Conservation (phyloP, 106 monocot genomes). For the Posidonia australis region DNA sequence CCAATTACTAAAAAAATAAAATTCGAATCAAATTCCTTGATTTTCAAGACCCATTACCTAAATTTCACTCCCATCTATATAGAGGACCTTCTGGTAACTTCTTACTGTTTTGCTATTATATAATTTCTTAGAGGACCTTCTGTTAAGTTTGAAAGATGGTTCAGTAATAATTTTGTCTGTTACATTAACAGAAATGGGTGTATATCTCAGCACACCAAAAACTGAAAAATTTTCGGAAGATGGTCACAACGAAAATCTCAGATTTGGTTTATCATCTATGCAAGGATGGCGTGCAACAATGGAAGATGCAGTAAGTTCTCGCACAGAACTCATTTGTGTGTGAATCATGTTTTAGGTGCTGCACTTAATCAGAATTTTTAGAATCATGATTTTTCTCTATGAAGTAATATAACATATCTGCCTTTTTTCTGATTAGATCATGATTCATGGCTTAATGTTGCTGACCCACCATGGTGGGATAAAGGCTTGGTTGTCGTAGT, state of each 20-base stretch:
- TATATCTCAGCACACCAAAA: conserved; percentile 72
- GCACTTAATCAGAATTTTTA: background rate
- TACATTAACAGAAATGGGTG: conserved; percentile 31
- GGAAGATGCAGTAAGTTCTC: conserved; percentile 75
- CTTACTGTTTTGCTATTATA: too few species aligned
- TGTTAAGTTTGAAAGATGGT: background rate
- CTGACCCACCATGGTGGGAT: too few species aligned
- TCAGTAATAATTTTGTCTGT: background rate
- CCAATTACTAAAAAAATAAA: too few species aligned
- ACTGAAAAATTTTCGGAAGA: conserved; percentile 69
- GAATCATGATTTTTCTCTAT: background rate
- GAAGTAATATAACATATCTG: background rate
- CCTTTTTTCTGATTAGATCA: too few species aligned
- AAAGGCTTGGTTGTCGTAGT: too few species aligned
- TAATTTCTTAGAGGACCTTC: background rate
- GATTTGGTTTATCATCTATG: conserved; percentile 65
- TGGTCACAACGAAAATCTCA: conserved; percentile 47
- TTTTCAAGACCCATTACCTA: too few species aligned
- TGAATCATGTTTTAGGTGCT: background rate
- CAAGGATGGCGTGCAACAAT: conserved; percentile 73
- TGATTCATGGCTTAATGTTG: too few species aligned
- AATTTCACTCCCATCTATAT: too few species aligned
- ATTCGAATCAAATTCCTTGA: too few species aligned
- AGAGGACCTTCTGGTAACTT: too few species aligned
- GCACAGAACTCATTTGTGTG: background rate